A percentile compares a stretch with the other conserved stretches of the same genome.
phyloP scores from a whole-genome alignment of 1,284 basidiomycete species.

The Anthracocystis walkeri region DNA sequence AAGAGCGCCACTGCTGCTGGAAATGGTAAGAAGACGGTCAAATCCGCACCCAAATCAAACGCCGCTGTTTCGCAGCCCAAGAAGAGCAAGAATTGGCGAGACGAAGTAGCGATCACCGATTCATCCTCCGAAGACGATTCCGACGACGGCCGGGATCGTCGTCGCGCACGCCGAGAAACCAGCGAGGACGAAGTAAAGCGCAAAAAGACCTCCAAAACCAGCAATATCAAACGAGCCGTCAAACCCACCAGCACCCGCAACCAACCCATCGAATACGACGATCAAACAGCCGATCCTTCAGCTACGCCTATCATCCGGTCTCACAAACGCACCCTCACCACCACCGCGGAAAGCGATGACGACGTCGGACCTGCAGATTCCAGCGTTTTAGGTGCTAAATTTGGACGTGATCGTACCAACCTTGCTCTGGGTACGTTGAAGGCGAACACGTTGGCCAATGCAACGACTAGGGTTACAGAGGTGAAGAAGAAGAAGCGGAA shows the following conservation, averaged over 20 bases:
- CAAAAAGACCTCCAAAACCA: constrained; percentile 15
- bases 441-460: constrained; percentile 5
- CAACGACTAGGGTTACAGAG: not conserved
- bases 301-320: constrained; percentile 48
- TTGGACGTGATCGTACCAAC: constrained; percentile 46
- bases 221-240: not conserved
- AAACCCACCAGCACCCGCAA: constrained; percentile 6
- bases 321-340: constrained; percentile 20
- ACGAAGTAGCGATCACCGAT: constrained; percentile 44
- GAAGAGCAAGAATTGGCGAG: constrained; percentile 39
- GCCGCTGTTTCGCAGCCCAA: constrained; percentile 13
- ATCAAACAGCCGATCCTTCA: constrained; percentile 44
- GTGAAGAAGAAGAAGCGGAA: constrained; percentile 52
- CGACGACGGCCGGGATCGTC: constrained; percentile 8
- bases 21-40: constrained; percentile 13
- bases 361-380: constrained; percentile 22
- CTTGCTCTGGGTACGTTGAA: not conserved
- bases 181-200: not conserved
- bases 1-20: constrained; percentile 12
- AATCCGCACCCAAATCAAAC: constrained; percentile 10
- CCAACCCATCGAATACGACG: constrained; percentile 35
- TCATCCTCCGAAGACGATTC: constrained; percentile 43
- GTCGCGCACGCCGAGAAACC: no score
- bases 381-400: constrained; percentile 24
- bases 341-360: constrained; percentile 9